Evolutionary conservation across 345 rosid species (phyloP), one percentile per base, ranked within the genome.

Genomic region (Adansonia digitata): DNA sequence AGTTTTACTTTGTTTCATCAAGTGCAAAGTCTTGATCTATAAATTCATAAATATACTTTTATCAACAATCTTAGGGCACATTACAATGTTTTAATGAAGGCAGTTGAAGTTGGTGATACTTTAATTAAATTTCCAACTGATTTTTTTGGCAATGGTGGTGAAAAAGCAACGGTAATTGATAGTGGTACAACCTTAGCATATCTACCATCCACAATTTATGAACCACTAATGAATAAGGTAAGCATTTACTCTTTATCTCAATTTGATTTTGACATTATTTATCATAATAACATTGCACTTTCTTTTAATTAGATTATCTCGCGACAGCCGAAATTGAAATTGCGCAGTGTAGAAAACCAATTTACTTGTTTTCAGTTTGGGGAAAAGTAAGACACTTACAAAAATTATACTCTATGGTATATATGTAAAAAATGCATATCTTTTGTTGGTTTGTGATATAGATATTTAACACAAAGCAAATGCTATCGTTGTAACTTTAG

Each of bases 131-230:
- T 94, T 80, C 84, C 92, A 75, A 78, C 88, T 76, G 78, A 82
- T 83, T 4, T 81, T 31, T 84, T 90, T 75, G 88, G 78, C 55
- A 29, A 74, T 37, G 81, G 79, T 31, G 84, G 75, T 39, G 74
- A 63, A 12, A 89, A 76, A 64, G 92, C 87, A 80, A 84, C 97
- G 40, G 88, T 94, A 71, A 66, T 94, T 59, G 98, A 94, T 75
- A 94, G 97, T 80, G 98, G 98, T 72, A 91, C 98, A 74, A 94
- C 98, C 77, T 86, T 94, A 85, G 90, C 93, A 52, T 94, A 92
- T 87, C 86, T 94, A 59, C 97, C 98, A 0, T 52, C 75, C 0
- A 51, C 72, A 29, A 80, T 92, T 66, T 88, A 88, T 76, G 79
- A 88, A 34, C 65, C 87, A n/a, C 0, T 94, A 73, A 75, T 90